Evolutionary conservation across 2,329 filamentous ascomycete species (phyloP), one percentile per base, ranked within the genome.

Genomic region (Venturiaceae sp.): DNA sequence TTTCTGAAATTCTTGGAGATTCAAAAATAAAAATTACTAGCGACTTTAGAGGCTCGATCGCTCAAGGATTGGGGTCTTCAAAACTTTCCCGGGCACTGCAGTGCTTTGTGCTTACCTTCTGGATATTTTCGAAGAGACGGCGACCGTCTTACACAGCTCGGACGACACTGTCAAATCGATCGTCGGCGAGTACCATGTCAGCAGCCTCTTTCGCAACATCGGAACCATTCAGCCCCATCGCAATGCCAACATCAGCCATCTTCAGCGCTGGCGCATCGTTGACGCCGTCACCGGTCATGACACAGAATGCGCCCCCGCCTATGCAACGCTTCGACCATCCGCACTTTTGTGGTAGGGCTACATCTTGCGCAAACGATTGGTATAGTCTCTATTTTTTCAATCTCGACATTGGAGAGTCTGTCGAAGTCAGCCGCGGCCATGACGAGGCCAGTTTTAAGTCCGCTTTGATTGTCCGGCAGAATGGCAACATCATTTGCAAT

Each of bases 401-500:
- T 69, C 55, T 75, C 68, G 6, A 69, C 69, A 52, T 77, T 72
- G 14, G 67, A 70, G 63, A 77, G 63, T 46, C 68, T 70, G 63
- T 77, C 75, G 41, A 77, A 77, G 13, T 74, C 69, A 34, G 69
- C 69, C 6, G 75, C 75, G 19, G 72, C 64, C 75, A 77, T 77
- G 56, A 75, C 62, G 34, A 19, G 65, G 1, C 66, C 59, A 33
- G 67, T 64, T 2, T 68, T 58, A 6, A 71, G 68, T 39, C 62
- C 62, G 47, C 64, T 61, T 7, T 71, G 63, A 5, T 61, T 67
- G 66, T 4, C 61, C 9, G 71, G 70, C n/a, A 77, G 61, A 33
- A 77, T 77, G 33, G 74, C 74, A 32, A 77, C 75, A 52, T 77
- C 72, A 47, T 68, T 69, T n/a, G 75, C 75, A 58, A 78, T 78